A percentile compares a stretch with the other conserved stretches of the same genome.
phyloP scores from a whole-genome alignment of 2,329 filamentous ascomycete genomes.

The Calonectria hawksworthii region DNA sequence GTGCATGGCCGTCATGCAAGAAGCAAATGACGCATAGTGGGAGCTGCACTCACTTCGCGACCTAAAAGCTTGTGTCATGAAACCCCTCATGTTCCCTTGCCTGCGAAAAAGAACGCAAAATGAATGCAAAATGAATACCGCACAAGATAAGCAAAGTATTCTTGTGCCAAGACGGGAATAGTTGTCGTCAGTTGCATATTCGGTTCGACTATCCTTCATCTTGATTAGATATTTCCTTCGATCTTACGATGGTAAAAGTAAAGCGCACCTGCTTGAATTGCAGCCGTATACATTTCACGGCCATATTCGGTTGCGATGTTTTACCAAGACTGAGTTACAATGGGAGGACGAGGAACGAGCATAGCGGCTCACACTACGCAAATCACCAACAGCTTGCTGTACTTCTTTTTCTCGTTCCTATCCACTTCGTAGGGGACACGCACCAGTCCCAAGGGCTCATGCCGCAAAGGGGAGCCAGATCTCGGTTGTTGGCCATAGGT shows the following conservation, averaged over 20 bases:
- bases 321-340: not conserved
- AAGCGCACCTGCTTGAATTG: not conserved
- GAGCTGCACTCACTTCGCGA: not conserved
- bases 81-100: not conserved
- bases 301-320: not conserved
- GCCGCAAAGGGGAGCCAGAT: not conserved
- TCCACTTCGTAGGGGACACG: not conserved
- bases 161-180: not conserved
- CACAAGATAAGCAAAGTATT: not conserved
- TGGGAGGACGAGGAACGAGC: not conserved
- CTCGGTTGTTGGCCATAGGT: not conserved
- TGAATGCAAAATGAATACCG: not conserved
- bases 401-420: not conserved
- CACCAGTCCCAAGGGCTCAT: not conserved
- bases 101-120: not conserved
- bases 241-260: not conserved
- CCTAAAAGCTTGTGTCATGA: not conserved
- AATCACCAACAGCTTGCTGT: no score
- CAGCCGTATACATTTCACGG: not conserved
- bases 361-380: not conserved
- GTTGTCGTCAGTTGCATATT: not conserved
- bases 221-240: not conserved
- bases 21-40: not conserved
- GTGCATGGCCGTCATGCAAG: not conserved
- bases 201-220: not conserved